Conservation (phyloP, 1,284 basidiomycete species). For the Fomes fomentarius region DNA sequence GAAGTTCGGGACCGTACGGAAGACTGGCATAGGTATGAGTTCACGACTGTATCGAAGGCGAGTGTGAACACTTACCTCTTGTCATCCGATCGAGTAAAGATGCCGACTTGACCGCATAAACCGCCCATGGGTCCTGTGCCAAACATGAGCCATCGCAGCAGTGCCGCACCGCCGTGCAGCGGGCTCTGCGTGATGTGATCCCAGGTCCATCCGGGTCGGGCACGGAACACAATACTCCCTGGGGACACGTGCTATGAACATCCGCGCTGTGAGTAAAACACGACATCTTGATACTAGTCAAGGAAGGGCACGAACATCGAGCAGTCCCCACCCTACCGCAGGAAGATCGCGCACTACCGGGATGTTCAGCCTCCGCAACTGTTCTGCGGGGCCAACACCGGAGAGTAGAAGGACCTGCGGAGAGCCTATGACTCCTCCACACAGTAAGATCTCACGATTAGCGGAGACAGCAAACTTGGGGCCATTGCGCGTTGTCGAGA, state of each 20-base stretch:
- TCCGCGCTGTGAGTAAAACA: neutral
- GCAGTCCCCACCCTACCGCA: conserved; percentile 28
- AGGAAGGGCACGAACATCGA: conserved; percentile 29
- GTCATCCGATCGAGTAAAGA: conserved; percentile 37
- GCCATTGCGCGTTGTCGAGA: conserved; percentile 21
- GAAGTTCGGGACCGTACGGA: neutral
- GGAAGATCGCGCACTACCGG: conserved; percentile 32
- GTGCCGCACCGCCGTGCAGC: conserved; percentile 25
- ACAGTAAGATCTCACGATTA: conserved; percentile 28
- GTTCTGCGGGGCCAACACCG: conserved; percentile 11
- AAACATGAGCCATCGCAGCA: conserved; percentile 35
- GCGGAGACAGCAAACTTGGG: conserved; percentile 19
- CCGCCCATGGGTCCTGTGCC: conserved; percentile 34
- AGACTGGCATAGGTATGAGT: neutral
- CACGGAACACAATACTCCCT: conserved; percentile 31
- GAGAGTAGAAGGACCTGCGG: conserved; percentile 27
- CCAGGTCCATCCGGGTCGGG: conserved; percentile 32
- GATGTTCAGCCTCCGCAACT: conserved; percentile 25
- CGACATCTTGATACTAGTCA: neutral
- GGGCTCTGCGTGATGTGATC: conserved; percentile 35
- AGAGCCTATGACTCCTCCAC: conserved; percentile 36
- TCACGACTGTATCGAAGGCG: neutral
- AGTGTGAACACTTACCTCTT: conserved; percentile 23
- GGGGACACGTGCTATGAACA: conserved; percentile 29
- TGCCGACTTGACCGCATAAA: conserved; percentile 21